A percentile compares a stretch with the other conserved stretches of the same genome.
Conservation (phyloP, 805 yeast species). For the Yarrowia sp. region DNA sequence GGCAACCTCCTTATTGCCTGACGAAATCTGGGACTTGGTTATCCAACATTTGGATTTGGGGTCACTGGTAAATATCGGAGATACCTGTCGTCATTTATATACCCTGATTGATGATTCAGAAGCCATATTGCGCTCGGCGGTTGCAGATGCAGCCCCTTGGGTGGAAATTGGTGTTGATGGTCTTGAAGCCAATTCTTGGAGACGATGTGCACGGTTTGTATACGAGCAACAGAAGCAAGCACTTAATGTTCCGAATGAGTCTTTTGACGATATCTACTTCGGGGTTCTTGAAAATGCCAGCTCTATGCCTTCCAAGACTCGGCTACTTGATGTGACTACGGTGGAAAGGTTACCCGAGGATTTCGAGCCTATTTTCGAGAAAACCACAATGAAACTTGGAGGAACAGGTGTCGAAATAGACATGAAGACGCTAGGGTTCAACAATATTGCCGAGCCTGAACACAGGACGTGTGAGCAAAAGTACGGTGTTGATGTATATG, state of each 20-base stretch:
- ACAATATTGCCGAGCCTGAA: neutral
- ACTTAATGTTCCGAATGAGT: neutral
- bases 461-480: neutral
- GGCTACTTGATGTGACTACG: neutral
- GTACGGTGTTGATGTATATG: neutral
- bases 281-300: neutral
- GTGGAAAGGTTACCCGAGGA: neutral
- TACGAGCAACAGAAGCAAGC: neutral
- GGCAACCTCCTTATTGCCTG: neutral
- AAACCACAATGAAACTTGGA: neutral
- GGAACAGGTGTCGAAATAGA: neutral
- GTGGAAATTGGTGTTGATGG: neutral
- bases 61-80: neutral
- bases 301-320: neutral
- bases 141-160: neutral
- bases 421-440: neutral
- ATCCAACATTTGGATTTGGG: neutral
- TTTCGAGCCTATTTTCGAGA: neutral
- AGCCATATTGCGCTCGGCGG: neutral
- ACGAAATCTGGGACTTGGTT: neutral
- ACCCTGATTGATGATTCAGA: neutral
- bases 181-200: neutral
- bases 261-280: neutral
- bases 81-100: neutral
- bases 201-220: neutral